A percentile compares a stretch with the other conserved stretches of the same genome.
These are phyloP conservation scores for Alternaria sp. DNA, from an alignment of 2,329 filamentous ascomycete genomes.

Conservation along the genomic window DNA sequence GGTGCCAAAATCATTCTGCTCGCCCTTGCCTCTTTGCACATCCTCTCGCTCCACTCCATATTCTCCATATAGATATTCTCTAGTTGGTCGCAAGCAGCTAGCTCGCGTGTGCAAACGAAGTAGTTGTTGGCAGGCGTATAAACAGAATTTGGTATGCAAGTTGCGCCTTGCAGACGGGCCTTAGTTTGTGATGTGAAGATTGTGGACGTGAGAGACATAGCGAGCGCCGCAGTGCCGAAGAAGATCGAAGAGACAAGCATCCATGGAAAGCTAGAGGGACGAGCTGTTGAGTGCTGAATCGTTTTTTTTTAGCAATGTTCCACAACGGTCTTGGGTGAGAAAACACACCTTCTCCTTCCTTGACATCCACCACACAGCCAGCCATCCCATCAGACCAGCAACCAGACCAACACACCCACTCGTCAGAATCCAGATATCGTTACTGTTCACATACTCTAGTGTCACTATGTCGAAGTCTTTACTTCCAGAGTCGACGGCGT, in stretches of 20 bases:
- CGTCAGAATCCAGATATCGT: neutral
- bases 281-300: neutral
- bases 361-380: neutral
- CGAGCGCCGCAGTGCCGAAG: neutral
- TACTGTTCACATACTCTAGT: neutral
- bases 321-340: no score
- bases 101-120: conserved; percentile 6
- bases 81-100: conserved; percentile 1
- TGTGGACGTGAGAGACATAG: neutral
- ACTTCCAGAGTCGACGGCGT: neutral
- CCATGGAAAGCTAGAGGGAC: neutral
- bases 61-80: neutral
- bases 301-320: neutral
- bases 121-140: neutral
- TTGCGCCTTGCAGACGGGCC: neutral
- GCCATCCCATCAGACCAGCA: neutral
- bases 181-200: neutral
- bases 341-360: neutral
- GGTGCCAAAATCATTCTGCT: neutral
- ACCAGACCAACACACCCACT: neutral
- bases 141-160: neutral
- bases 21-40: conserved; percentile 2
- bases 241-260: neutral
- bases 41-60: neutral
- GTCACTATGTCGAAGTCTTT: neutral